Base-by-base conservation (phyloP, 805 yeast species). In the Cyberlindnera xylosilytica region DNA sequence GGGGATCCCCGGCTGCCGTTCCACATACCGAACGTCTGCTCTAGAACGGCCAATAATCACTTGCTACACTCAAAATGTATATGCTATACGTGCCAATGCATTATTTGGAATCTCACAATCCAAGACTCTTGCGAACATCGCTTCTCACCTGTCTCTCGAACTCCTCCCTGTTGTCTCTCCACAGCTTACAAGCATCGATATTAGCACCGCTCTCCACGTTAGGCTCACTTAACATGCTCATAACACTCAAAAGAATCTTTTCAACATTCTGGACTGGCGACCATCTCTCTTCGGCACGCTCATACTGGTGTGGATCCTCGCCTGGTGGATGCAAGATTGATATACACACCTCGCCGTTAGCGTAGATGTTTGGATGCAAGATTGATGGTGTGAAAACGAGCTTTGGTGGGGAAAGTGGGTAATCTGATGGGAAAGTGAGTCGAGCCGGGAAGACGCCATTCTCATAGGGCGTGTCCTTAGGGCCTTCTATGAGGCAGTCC, bases 241-340 rank as follows among this genome's bases (percentile, higher is more conserved):
- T 79, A 18, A 93, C 98, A 63, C 95, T 84, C 45, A 93, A 66
- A 47, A 93, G 69, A 47, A 93, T 93, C 74, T 93, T 93, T 66
- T 93, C 99, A n/a, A 93, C 90, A 60, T 95, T 86, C 63, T 93
- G 99, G 23, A 93, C 90, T 0, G 99, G 99, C 6, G 95, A 86
- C 99, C 99, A 93, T 51, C 99, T 72, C 66, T 93, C 99, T 54
- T 90, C 95, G 0, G 98, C 96, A 23, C 87, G 66, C 63, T 93
- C 99, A 65, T 93, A 93, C 74, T 84, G 89, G 62, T 89, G 79
- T 17, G 99, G 98, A 63, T 93, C 99, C 54, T 90, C 96, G 10
- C 99, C 99, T 1, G 98, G 96, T 1, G 97, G 81, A 61, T 93
- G 99, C 51, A 93, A 70, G 38, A 93, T 93, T 13, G 96, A 87